These are phyloP conservation scores for Cladosporium oxysporum DNA, from an alignment of 2,329 filamentous ascomycete species.

Conservation along the genomic window DNA sequence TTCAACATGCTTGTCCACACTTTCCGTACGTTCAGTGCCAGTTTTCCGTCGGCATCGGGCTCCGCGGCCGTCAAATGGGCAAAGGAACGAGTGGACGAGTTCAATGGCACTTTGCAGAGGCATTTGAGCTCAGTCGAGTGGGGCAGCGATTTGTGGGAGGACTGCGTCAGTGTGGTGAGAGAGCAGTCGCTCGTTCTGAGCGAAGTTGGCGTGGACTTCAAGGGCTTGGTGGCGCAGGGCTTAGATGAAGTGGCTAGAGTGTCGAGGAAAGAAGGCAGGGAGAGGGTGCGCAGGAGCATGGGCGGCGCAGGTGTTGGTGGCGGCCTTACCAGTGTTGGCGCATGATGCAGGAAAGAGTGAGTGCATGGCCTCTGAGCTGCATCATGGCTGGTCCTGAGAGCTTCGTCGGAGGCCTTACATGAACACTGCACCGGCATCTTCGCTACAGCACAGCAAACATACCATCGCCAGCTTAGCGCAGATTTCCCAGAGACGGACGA, in stretches of 20 bases:
- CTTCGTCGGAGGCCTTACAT: background rate
- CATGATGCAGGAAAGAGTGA: background rate
- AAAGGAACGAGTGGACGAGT: conserved; percentile 90
- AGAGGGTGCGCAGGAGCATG: conserved; percentile 18
- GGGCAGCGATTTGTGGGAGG: conserved; percentile 73
- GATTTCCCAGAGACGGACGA: background rate
- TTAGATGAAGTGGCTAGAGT: conserved; percentile 20
- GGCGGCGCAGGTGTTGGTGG: conserved; percentile 12
- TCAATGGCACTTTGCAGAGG: conserved; percentile 78
- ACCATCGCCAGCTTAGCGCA: background rate
- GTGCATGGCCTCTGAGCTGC: conserved; percentile 1
- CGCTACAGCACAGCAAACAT: background rate
- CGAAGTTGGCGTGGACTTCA: conserved; percentile 89
- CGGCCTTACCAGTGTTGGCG: conserved; percentile 23
- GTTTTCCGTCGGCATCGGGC: conserved; percentile 79
- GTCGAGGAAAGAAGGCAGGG: conserved; percentile 16
- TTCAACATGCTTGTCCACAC: conserved; percentile 95
- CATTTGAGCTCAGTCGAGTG: conserved; percentile 85
- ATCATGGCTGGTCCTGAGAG: conserved; percentile 3
- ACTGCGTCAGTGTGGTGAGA: conserved; percentile 79
- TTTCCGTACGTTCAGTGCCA: conserved; percentile 50
- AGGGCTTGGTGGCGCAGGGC: conserved; percentile 71
- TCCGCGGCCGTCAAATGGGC: conserved; percentile 98
- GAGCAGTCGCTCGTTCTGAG: conserved; percentile 77
- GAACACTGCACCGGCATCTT: background rate